Evolutionary conservation across 139 green algal genomes (phyloP).

Genomic region (Yamagishiella unicocca): DNA sequence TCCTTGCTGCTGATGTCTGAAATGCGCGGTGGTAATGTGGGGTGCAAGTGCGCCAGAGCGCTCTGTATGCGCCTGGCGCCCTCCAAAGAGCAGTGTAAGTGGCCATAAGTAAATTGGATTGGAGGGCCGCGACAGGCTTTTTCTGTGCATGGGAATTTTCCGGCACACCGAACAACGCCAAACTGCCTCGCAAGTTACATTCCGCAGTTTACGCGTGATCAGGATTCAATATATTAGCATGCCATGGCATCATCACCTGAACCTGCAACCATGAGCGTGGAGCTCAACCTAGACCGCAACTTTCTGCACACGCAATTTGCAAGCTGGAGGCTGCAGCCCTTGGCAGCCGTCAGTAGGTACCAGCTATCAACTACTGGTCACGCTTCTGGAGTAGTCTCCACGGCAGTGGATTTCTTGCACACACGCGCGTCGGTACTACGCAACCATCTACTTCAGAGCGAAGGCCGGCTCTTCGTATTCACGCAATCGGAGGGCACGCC

Average conservation of each 20-base stretch:
- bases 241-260: neutral
- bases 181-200: too few relatives aligned
- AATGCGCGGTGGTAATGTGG: neutral
- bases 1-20: neutral
- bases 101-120: neutral
- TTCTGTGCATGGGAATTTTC: too few relatives aligned
- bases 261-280: neutral
- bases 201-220: too few relatives aligned
- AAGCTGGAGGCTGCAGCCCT: constrained; percentile 12
- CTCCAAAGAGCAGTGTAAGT: neutral
- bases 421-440: constrained; percentile 52
- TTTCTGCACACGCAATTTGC: constrained; percentile 22
- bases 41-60: neutral
- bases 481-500: neutral
- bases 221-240: too few relatives aligned
- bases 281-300: constrained; percentile 7
- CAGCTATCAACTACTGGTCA: neutral
- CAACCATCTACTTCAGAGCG: constrained; percentile 58
- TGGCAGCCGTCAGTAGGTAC: neutral
- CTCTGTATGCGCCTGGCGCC: neutral
- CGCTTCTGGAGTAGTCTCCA: neutral
- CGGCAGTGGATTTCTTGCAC: constrained; percentile 52
- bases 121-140: too few relatives aligned
- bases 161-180: too few relatives aligned
- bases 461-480: constrained; percentile 47